These are phyloP conservation scores for Pyronema omphalodes DNA, from an alignment of 495 filamentous ascomycete genomes.

Conservation along the genomic window DNA sequence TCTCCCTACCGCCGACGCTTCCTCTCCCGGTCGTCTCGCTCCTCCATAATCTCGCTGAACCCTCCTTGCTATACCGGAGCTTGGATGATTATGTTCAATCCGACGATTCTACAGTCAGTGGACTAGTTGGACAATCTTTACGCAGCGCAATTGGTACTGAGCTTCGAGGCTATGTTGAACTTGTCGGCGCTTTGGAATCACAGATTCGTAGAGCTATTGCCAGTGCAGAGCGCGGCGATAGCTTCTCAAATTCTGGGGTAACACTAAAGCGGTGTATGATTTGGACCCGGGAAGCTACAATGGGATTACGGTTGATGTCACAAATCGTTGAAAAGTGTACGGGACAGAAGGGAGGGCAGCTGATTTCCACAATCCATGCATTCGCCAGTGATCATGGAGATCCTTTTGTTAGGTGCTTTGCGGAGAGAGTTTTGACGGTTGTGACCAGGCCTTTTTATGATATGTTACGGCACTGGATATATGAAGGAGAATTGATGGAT, in stretches of 20 bases:
- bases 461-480: slow-evolving; percentile 93
- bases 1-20: slow-evolving; percentile 47
- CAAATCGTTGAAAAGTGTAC: slow-evolving; percentile 80
- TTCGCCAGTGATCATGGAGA: slow-evolving; percentile 91
- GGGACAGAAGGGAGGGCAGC: slow-evolving; percentile 70
- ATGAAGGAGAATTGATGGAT: slow-evolving; percentile 92
- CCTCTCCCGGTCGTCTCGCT: slow-evolving; percentile 74
- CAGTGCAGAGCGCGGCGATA: slow-evolving; percentile 44
- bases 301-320: slow-evolving; percentile 88
- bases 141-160: slow-evolving; percentile 76
- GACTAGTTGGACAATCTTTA: slow-evolving; percentile 76
- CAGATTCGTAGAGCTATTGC: slow-evolving; percentile 59
- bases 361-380: slow-evolving; percentile 84
- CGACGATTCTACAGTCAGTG: slow-evolving; percentile 36
- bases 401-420: slow-evolving; percentile 82
- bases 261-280: slow-evolving; percentile 90
- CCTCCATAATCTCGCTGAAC: slow-evolving; percentile 78
- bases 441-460: slow-evolving; percentile 95
- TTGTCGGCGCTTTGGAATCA: slow-evolving; percentile 85
- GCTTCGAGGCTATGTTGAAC: slow-evolving; percentile 73
- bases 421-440: slow-evolving; percentile 75
- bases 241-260: slow-evolving; percentile 73
- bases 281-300: slow-evolving; percentile 93
- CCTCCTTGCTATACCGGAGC: slow-evolving; percentile 69
- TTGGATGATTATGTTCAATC: slow-evolving; percentile 64